These are phyloP conservation scores for Globisporangium parvum DNA, from an alignment of 352 stramenopile genomes.

Conservation along the genomic window DNA sequence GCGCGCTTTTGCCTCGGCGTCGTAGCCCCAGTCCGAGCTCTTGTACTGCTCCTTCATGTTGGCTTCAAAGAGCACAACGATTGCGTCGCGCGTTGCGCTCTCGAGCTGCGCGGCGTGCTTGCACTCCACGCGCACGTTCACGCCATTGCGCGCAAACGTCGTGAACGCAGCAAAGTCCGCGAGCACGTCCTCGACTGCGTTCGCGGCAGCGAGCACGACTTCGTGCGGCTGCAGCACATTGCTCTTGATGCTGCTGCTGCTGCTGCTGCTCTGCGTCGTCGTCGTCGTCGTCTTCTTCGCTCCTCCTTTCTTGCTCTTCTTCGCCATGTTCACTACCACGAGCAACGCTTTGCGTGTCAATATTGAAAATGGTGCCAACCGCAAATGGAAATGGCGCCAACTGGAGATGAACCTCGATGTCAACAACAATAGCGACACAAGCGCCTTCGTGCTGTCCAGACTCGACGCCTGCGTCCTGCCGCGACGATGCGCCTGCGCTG, in stretches of 20 bases:
- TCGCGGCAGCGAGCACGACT: constrained; percentile 37
- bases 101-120: constrained; percentile 32
- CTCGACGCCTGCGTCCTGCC: neutral
- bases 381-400: constrained; percentile 2
- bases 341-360: neutral
- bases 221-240: constrained; percentile 3
- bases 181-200: constrained; percentile 52
- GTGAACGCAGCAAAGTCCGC: constrained; percentile 53
- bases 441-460: too few relatives aligned
- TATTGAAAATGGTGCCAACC: constrained; percentile 6
- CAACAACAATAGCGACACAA: too few relatives aligned
- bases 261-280: neutral
- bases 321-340: too few relatives aligned
- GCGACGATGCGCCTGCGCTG: constrained; percentile 8
- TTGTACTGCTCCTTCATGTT: constrained; percentile 92
- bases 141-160: constrained; percentile 42
- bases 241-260: neutral
- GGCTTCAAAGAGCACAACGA: constrained; percentile 77
- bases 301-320: constrained; percentile 18
- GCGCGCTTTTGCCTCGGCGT: constrained; percentile 68
- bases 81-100: constrained; percentile 19
- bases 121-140: constrained; percentile 38
- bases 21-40: constrained; percentile 86
- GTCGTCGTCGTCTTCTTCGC: constrained; percentile 9
- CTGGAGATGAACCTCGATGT: too few relatives aligned